phyloP scores from a whole-genome alignment of 2,329 filamentous ascomycete species.

The Microsporum canis region DNA sequence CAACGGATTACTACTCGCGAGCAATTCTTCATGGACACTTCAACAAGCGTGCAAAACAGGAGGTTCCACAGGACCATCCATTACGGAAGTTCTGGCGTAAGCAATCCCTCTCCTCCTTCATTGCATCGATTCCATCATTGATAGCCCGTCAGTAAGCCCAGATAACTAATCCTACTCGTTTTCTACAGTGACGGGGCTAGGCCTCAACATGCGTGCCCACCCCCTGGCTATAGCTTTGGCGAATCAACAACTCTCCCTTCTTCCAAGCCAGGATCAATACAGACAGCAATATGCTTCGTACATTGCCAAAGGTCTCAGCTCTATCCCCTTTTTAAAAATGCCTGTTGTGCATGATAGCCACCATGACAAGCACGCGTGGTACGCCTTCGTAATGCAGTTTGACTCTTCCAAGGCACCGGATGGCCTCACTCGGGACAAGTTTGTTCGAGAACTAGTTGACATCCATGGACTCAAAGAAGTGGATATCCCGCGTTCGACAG shows the following conservation, averaged over 20 bases:
- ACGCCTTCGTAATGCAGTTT: conserved; percentile 1
- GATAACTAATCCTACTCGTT: too few species aligned
- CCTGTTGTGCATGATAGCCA: not conserved
- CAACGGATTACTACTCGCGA: not conserved
- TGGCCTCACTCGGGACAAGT: not conserved
- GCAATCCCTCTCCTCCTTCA: not conserved
- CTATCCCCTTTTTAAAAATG: conserved; percentile 3
- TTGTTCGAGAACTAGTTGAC: not conserved
- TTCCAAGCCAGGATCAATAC: not conserved
- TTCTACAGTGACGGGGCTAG: not conserved
- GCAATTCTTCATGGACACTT: not conserved
- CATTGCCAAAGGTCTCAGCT: not conserved
- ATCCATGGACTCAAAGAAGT: not conserved
- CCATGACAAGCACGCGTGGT: conserved; percentile 1
- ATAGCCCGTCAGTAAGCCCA: not conserved
- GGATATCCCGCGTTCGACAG: not conserved
- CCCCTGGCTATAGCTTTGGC: not conserved
- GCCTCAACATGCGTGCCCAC: not conserved
- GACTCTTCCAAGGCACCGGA: not conserved
- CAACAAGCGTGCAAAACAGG: conserved; percentile 3
- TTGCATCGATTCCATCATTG: not conserved
- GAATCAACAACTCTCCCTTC: not conserved
- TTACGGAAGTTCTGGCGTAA: not conserved
- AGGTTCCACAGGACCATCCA: conserved; percentile 3
- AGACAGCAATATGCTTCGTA: not conserved